phyloP scores from a whole-genome alignment of 805 yeast genomes.

The Kuraishia hungarica region DNA sequence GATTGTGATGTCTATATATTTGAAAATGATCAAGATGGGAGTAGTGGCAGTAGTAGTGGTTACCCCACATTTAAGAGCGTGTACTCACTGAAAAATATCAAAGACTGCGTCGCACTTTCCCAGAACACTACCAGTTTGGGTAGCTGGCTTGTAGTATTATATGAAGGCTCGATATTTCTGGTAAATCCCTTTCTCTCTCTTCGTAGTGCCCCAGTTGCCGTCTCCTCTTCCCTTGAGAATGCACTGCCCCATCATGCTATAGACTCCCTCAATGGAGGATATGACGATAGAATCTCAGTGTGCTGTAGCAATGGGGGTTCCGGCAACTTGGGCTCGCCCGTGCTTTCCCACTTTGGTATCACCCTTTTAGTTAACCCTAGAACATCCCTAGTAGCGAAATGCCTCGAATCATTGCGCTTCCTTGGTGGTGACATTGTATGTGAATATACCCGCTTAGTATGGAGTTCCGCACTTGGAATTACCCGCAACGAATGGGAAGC shows the following conservation, averaged over 20 bases:
- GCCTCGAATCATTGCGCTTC: conserved; percentile 42
- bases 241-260: neutral
- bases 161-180: neutral
- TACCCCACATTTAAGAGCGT: neutral
- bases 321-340: neutral
- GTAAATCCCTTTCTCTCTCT: neutral
- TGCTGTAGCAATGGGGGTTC: neutral
- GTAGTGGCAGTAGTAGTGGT: neutral
- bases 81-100: neutral
- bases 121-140: neutral
- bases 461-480: conserved; percentile 47
- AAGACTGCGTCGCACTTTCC: neutral
- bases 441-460: conserved; percentile 51
- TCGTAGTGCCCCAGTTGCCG: neutral
- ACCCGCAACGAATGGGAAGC: conserved; percentile 51
- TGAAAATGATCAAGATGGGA: neutral
- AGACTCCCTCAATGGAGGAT: neutral
- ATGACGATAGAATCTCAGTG: neutral
- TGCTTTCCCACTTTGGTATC: neutral
- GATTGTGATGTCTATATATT: neutral
- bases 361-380: neutral
- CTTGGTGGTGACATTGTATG: conserved; percentile 49
- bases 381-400: conserved; percentile 7
- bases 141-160: neutral
- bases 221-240: neutral